Conservation (phyloP, 1,139 yeast genomes). For the Debaryomycetaceae sp. region DNA sequence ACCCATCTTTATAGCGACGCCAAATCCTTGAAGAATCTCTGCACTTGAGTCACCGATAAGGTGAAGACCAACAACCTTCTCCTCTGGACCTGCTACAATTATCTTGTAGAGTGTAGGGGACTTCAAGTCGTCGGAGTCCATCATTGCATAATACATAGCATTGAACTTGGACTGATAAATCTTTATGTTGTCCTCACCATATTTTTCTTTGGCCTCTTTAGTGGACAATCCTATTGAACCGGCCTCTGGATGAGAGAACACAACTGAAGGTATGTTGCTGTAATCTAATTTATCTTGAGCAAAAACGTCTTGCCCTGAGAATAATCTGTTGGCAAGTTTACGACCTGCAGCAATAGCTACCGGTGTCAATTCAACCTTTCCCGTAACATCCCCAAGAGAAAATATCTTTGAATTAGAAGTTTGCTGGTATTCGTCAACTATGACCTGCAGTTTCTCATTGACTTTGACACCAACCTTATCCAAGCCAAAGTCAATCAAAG, state of each 20-base stretch:
- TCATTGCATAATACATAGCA: slow-evolving; percentile 91
- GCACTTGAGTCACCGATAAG: slow-evolving; percentile 86
- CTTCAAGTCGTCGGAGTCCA: slow-evolving; percentile 62
- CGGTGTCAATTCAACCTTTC: slow-evolving; percentile 91
- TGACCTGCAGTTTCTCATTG: slow-evolving; percentile 55
- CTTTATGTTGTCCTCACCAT: slow-evolving; percentile 78
- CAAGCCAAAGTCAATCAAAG: slow-evolving; percentile 69
- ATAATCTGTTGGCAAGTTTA: slow-evolving; percentile 82
- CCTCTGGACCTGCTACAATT: slow-evolving; percentile 73
- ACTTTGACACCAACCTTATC: slow-evolving; percentile 70
- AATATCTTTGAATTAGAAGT: slow-evolving; percentile 69
- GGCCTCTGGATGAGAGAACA: slow-evolving; percentile 96
- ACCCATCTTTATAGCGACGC: slow-evolving; percentile 96
- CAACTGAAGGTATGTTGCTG: slow-evolving; percentile 81
- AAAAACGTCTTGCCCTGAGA: slow-evolving; percentile 69
- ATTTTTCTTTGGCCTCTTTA: slow-evolving; percentile 68
- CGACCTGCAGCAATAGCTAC: slow-evolving; percentile 99
- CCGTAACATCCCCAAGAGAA: slow-evolving; percentile 91
- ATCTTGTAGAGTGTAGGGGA: slow-evolving; percentile 86
- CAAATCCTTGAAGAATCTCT: slow-evolving; percentile 96
- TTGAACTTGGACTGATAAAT: slow-evolving; percentile 79
- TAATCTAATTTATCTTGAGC: slow-evolving; percentile 76
- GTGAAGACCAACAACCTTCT: slow-evolving; percentile 93
- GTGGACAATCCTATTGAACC: slow-evolving; percentile 90
- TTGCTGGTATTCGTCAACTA: slow-evolving; percentile 84